Percentiles rank a stretch among this genome's conserved stretches.
phyloP scores from a whole-genome alignment of 2,329 filamentous ascomycete species.

The Colletotrichum endophyticum region DNA sequence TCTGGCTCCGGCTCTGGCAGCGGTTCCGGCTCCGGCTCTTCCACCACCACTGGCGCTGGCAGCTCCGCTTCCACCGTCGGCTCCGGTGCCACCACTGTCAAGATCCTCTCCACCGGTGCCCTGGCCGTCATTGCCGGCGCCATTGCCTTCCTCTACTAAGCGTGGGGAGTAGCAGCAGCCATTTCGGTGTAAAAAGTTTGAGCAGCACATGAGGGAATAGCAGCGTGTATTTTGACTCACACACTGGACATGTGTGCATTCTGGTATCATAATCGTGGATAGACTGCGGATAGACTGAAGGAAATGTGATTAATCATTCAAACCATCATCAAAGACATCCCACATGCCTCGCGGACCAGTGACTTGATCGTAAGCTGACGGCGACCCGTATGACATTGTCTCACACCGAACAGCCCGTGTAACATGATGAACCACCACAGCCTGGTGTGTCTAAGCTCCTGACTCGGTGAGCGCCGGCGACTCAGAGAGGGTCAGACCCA shows the following conservation, averaged over 20 bases:
- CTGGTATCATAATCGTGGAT: constrained; percentile 20
- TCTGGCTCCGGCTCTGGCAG: not conserved
- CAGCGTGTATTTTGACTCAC: constrained; percentile 11
- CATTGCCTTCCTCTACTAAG: constrained; percentile 23
- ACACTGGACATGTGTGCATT: constrained; percentile 9
- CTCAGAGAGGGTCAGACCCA: not conserved
- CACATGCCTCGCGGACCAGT: not conserved
- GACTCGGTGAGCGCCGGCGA: not conserved
- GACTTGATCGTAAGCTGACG: not conserved
- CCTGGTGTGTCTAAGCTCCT: not conserved
- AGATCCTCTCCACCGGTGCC: constrained; percentile 18
- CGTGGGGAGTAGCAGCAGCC: not conserved
- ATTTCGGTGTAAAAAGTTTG: not conserved
- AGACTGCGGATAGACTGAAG: constrained; percentile 21
- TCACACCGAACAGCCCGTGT: not conserved
- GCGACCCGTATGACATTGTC: not conserved
- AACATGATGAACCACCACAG: not conserved
- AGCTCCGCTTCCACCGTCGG: not conserved
- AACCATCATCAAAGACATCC: not conserved
- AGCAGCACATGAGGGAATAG: constrained; percentile 2
- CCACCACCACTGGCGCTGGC: not conserved
- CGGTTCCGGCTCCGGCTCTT: constrained; percentile 21
- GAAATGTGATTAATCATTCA: constrained; percentile 11
- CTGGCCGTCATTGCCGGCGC: constrained; percentile 22
- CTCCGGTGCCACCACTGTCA: constrained; percentile 5